A percentile compares a stretch with the other conserved stretches of the same genome.
Evolutionary conservation across 495 filamentous ascomycete species (phyloP).

Genomic region (Penicillium paxilli): DNA sequence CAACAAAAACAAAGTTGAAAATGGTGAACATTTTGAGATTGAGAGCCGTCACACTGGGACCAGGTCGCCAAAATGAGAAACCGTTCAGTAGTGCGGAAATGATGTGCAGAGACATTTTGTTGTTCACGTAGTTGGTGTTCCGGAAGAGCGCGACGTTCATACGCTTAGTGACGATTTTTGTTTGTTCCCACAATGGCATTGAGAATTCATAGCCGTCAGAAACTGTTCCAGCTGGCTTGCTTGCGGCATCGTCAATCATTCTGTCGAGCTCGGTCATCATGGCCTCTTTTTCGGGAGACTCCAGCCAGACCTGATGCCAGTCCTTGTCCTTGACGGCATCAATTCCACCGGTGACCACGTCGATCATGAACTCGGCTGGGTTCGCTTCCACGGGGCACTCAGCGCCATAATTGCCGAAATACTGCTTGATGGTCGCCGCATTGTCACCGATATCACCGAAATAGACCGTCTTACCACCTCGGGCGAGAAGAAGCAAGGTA

Average conservation of each 20-base stretch:
- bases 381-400: conserved; percentile 72
- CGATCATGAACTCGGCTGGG: conserved; percentile 91
- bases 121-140: conserved; percentile 63
- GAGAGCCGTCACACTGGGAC: conserved; percentile 25
- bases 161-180: conserved; percentile 55
- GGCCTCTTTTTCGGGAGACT: conserved; percentile 48
- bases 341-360: conserved; percentile 59
- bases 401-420: conserved; percentile 77
- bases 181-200: conserved; percentile 56
- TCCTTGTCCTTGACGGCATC: conserved; percentile 41
- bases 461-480: conserved; percentile 70
- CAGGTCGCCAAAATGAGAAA: conserved; percentile 42
- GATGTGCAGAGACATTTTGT: conserved; percentile 53
- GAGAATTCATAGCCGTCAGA: conserved; percentile 55
- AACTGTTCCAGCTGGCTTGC: conserved; percentile 30
- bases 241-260: conserved; percentile 46
- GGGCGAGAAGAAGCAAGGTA: conserved; percentile 64
- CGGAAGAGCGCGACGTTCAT: conserved; percentile 63
- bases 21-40: conserved; percentile 42
- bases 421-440: conserved; percentile 55
- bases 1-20: conserved; percentile 52
- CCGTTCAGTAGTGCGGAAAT: conserved; percentile 37
- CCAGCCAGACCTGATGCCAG: conserved; percentile 68
- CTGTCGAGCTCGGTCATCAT: conserved; percentile 53
- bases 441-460: conserved; percentile 64